phyloP scores from a whole-genome alignment of 768 basidiomycete genomes.

The Kwoniella dendrophila region DNA sequence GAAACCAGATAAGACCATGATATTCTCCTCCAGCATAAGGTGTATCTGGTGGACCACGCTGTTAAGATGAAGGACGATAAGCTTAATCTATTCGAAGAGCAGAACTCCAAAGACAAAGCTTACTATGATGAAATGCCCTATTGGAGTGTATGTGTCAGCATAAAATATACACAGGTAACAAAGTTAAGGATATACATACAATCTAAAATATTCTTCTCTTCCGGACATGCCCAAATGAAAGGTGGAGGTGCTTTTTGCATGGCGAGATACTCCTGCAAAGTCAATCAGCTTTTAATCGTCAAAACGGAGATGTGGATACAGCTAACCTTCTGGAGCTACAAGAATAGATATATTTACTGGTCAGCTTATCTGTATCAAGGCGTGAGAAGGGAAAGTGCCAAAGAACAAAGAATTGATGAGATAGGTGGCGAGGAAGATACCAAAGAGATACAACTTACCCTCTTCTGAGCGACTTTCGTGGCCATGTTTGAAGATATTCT shows the following conservation, averaged over 20 bases:
- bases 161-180: not conserved
- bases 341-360: not conserved
- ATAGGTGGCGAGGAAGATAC: not conserved
- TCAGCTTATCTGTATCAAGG: not conserved
- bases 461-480: constrained; percentile 53
- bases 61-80: constrained; percentile 5
- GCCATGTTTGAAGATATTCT: constrained; percentile 35
- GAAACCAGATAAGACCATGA: constrained; percentile 88
- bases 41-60: constrained; percentile 93
- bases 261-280: constrained; percentile 75
- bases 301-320: not conserved
- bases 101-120: constrained; percentile 34
- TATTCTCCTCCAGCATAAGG: constrained; percentile 91
- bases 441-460: constrained; percentile 44
- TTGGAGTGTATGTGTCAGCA: constrained; percentile 8
- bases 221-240: constrained; percentile 91
- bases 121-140: constrained; percentile 96
- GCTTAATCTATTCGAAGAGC: not conserved
- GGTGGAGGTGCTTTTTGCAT: constrained; percentile 95
- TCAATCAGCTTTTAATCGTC: not conserved
- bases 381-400: not conserved
- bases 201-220: constrained; percentile 95
- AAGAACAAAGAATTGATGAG: not conserved
- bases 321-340: constrained; percentile 44
- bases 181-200: constrained; percentile 64